These are phyloP conservation scores for Protostelium mycophagum DNA, from an alignment of 78 protist species.

Conservation along the genomic window DNA sequence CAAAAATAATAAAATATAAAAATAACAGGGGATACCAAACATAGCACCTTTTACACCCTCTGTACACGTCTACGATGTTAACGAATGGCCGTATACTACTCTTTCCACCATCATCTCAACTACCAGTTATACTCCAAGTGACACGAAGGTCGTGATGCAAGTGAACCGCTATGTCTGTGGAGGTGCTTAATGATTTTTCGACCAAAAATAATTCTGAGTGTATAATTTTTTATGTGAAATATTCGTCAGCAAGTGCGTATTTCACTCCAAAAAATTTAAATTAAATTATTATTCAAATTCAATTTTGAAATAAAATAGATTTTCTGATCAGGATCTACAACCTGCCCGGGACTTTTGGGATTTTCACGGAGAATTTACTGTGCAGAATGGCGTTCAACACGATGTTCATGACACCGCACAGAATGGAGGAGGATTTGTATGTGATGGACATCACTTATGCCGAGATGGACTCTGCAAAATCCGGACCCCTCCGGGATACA, in stretches of 20 bases:
- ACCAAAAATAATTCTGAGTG: background rate
- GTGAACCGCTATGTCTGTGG: background rate
- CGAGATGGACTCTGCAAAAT: background rate
- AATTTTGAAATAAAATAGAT: background rate
- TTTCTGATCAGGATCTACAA: background rate
- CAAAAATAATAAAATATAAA: no score
- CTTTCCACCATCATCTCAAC: background rate
- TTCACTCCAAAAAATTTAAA: no score
- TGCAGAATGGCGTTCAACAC: background rate
- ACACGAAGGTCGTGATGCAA: background rate
- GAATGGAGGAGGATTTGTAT: background rate
- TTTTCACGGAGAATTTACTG: background rate
- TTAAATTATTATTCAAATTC: no score
- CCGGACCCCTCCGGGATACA: background rate
- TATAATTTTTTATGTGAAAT: no score
- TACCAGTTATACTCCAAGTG: background rate
- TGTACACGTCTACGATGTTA: background rate
- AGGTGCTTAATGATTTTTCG: background rate
- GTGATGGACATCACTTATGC: background rate
- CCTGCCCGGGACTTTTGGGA: background rate
- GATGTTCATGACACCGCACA: background rate
- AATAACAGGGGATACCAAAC: background rate
- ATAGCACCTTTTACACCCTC: background rate
- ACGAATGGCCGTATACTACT: background rate
- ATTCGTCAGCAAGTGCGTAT: no score